phyloP scores from a whole-genome alignment of 148 eudicot genomes.

The Camellia japonica region DNA sequence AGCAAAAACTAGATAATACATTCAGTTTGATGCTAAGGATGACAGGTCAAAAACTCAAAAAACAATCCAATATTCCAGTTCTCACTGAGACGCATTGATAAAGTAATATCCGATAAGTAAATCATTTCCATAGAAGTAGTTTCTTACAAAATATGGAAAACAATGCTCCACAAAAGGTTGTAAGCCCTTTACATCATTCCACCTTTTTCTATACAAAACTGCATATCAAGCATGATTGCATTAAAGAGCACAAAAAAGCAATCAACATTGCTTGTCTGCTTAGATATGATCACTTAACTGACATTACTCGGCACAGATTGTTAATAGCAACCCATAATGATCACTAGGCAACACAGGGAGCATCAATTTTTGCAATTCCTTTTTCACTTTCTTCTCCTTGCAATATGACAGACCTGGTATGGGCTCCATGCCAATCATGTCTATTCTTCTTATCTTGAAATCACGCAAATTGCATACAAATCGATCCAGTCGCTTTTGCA shows the following conservation, averaged over 20 bases:
- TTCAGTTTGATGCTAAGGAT: no score
- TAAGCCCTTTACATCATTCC: background rate
- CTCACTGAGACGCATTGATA: background rate
- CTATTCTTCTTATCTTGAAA: slow-evolving; percentile 46
- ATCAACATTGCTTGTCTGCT: slow-evolving; percentile 15
- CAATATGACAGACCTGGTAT: slow-evolving; percentile 53
- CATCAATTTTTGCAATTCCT: slow-evolving; percentile 45
- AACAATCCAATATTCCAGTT: background rate
- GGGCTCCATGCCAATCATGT: slow-evolving; percentile 76
- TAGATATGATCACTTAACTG: background rate
- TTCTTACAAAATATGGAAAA: slow-evolving; percentile 2
- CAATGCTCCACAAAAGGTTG: slow-evolving; percentile 11
- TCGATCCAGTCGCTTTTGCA: slow-evolving; percentile 75
- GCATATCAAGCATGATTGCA: background rate
- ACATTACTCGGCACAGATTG: slow-evolving; percentile 8
- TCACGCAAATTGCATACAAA: slow-evolving; percentile 54
- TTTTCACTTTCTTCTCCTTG: slow-evolving; percentile 64
- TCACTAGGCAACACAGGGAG: slow-evolving; percentile 92
- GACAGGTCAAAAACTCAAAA: no score
- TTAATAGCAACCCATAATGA: slow-evolving; percentile 76
- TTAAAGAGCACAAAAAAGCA: background rate
- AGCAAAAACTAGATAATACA: no score
- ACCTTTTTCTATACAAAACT: background rate
- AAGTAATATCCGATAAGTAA: background rate
- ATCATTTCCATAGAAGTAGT: background rate